These are phyloP conservation scores for Pochonia chlamydosporia DNA, from an alignment of 2,329 filamentous ascomycete species.

Conservation along the genomic window DNA sequence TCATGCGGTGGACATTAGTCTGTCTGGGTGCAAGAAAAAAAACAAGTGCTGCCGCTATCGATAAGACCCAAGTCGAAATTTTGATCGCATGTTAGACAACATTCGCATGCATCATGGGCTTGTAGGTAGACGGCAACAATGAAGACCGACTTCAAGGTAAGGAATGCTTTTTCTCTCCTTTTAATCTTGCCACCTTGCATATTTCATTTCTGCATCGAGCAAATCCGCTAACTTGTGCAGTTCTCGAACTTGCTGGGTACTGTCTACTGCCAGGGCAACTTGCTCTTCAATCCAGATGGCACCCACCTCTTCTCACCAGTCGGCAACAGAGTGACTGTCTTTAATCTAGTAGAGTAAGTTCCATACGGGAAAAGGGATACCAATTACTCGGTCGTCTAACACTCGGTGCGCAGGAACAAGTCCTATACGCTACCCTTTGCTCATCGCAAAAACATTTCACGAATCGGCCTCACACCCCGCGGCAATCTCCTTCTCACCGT, in stretches of 20 bases:
- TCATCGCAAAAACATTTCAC: conserved; percentile 87
- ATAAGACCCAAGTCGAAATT: conserved; percentile 22
- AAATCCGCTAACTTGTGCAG: conserved; percentile 39
- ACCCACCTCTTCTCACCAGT: conserved; percentile 93
- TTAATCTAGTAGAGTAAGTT: conserved; percentile 89
- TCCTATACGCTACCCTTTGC: conserved; percentile 83
- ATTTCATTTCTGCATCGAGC: neutral
- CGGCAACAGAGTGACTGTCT: conserved; percentile 91
- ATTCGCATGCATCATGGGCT: conserved; percentile 21
- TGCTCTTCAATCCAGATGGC: conserved; percentile 94
- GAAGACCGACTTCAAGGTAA: conserved; percentile 99
- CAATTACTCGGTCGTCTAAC: neutral
- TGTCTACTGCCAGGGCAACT: conserved; percentile 96
- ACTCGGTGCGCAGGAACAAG: conserved; percentile 59
- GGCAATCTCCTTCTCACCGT: conserved; percentile 90
- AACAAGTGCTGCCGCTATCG: conserved; percentile 20
- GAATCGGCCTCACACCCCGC: conserved; percentile 80
- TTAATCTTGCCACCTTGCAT: neutral
- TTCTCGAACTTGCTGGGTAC: conserved; percentile 98
- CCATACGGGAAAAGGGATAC: neutral
- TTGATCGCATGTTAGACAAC: conserved; percentile 16
- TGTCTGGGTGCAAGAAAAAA: conserved; percentile 8
- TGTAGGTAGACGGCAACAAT: conserved; percentile 49
- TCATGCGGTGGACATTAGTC: no score
- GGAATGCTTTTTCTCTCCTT: conserved; percentile 9